phyloP scores from a whole-genome alignment of 2,329 filamentous ascomycete genomes.

The Pezicula neosporulosa region DNA sequence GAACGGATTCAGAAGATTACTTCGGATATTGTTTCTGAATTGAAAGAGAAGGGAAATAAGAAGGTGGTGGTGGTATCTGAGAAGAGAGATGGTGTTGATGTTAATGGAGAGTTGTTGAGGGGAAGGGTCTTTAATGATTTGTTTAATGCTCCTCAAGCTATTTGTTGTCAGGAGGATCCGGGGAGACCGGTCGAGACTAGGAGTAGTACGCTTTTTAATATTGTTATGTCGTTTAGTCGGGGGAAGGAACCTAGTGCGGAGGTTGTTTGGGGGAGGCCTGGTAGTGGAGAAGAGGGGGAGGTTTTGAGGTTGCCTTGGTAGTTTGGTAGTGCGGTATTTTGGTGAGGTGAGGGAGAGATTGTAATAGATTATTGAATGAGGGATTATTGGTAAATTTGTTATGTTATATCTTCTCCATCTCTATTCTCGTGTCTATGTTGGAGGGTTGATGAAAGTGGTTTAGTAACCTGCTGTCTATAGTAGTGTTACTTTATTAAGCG shows the following conservation, averaged over 20 bases:
- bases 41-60: not conserved
- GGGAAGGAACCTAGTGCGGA: constrained; percentile 24
- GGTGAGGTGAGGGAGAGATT: too few relatives aligned
- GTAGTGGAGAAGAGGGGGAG: constrained; percentile 11
- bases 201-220: constrained; percentile 32
- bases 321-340: not conserved
- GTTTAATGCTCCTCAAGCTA: constrained; percentile 31
- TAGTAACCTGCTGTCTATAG: too few relatives aligned
- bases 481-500: too few relatives aligned
- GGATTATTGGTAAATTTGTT: too few relatives aligned
- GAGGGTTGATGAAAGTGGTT: too few relatives aligned
- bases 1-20: constrained; percentile 23
- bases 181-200: constrained; percentile 23
- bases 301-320: constrained; percentile 15
- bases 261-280: constrained; percentile 23
- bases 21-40: constrained; percentile 17
- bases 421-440: too few relatives aligned
- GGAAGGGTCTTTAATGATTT: constrained; percentile 32
- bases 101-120: constrained; percentile 25
- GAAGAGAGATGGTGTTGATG: not conserved
- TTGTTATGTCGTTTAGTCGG: constrained; percentile 28
- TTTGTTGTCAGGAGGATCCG: constrained; percentile 30
- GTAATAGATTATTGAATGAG: too few relatives aligned
- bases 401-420: too few relatives aligned
- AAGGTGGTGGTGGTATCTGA: not conserved